phyloP scores from a whole-genome alignment of 106 monocot species.

The Dioscorea dumetorum region DNA sequence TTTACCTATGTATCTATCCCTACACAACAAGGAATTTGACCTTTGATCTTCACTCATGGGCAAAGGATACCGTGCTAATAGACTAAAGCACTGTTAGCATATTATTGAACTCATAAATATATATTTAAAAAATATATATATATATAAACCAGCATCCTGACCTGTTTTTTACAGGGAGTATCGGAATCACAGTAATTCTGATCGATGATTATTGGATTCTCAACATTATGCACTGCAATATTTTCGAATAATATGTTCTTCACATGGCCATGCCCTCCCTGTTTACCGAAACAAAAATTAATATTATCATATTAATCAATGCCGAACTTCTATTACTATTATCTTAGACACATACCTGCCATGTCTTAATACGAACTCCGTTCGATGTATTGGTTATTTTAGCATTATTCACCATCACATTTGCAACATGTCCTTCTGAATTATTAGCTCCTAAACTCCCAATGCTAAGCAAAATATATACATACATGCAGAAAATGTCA shows the following conservation, averaged over 20 bases:
- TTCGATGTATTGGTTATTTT: constrained; percentile 42
- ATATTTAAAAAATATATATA: background rate
- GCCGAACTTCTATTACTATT: no score
- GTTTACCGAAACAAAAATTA: background rate
- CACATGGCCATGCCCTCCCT: constrained; percentile 70
- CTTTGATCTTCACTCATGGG: no score
- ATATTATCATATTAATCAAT: no score
- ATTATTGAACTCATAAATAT: no score
- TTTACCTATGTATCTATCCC: no score
- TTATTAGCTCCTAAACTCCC: constrained; percentile 65
- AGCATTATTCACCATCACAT: constrained; percentile 50
- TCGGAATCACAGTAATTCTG: constrained; percentile 75
- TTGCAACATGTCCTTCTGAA: constrained; percentile 36
- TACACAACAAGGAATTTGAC: no score
- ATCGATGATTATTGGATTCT: constrained; percentile 72
- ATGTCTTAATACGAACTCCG: constrained; percentile 86
- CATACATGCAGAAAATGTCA: background rate
- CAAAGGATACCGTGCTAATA: no score
- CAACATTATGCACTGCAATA: constrained; percentile 38
- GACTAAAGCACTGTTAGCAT: no score
- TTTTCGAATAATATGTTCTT: constrained; percentile 54
- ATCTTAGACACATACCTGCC: constrained; percentile 43
- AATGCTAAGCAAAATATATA: constrained; percentile 31
- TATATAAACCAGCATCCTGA: background rate
- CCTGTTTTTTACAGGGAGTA: constrained; percentile 47